Base-by-base conservation (phyloP, 768 basidiomycete genomes). In the Tricholoma bakamatsutake region DNA sequence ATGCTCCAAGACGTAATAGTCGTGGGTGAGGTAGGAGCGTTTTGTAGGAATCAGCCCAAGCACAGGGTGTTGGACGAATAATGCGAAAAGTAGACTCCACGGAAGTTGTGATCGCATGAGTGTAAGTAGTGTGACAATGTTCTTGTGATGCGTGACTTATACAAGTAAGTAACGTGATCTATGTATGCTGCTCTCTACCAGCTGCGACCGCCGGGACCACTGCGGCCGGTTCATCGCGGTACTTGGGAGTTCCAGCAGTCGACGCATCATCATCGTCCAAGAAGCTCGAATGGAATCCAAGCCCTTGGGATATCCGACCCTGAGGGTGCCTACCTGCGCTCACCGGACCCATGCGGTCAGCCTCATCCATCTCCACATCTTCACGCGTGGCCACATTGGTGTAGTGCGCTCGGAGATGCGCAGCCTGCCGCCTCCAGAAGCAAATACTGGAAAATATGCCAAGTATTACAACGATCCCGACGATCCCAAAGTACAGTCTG, bases 1-100 rank as follows among this genome's bases (percentile, higher is more conserved):
- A 64, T 88, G 84, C 62, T 86, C 84, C 13, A 91, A 65, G 56
- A 87, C 81, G 74, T 95, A 98, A 74, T 99, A 98, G 61, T 86
- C 77, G 69, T 90, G 84, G 15, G 80, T 79, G 55, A 72, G 62
- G 60, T 91, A 85, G 35, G 72, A 75, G 30, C 79, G 80, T 62
- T 75, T 81, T 54, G 75, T 67, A 33, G 80, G 81, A 15, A 64
- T 59, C 15, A 73, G 64, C 27, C 72, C 71, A 50, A 62, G 57
- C 34, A 64, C 59, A 27, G 68, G 56, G 18, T 64, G 64, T 21
- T 69, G 67, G 18, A 64, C 64, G 8, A 76, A 61, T 27, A 75
- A 58, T 33, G 63, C 59, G 24, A 72, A 54, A 56, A 73, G 37
- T 37, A 73, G 64, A 3, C 67, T 42, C 61, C 64, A 66, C 28